Percentiles rank a stretch among this genome's conserved stretches.
Conservation (phyloP, 2,329 filamentous ascomycete genomes). For the Lachnellula occidentalis region DNA sequence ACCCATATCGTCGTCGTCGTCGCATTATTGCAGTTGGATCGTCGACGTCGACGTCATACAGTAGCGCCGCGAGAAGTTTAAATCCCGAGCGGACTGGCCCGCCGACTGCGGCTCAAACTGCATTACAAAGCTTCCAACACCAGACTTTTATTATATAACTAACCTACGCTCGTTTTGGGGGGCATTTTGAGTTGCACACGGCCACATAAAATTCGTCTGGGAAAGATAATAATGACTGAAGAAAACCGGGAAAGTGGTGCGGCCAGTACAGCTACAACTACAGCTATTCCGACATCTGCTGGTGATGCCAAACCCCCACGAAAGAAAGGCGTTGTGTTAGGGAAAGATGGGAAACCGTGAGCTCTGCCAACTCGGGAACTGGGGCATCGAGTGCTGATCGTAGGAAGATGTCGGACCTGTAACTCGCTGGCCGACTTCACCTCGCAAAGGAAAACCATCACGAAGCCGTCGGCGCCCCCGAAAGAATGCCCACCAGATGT, state of each 20-base stretch:
- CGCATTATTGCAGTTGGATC: slow-evolving; percentile 7
- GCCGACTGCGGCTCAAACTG: background rate
- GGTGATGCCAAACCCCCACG: slow-evolving; percentile 25
- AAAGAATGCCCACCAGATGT: slow-evolving; percentile 86
- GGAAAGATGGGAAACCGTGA: slow-evolving; percentile 80
- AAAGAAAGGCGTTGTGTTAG: slow-evolving; percentile 67
- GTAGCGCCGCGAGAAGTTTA: background rate
- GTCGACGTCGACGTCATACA: background rate
- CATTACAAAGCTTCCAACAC: slow-evolving; percentile 7
- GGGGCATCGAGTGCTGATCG: slow-evolving; percentile 3
- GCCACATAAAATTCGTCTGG: background rate
- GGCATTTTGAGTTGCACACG: no score
- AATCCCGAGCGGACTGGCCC: background rate
- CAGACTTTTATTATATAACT: background rate
- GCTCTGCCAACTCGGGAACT: slow-evolving; percentile 29
- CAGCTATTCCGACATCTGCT: no score
- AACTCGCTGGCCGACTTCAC: slow-evolving; percentile 56
- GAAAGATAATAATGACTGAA: slow-evolving; percentile 22
- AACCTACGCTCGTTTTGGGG: no score
- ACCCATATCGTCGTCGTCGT: slow-evolving; percentile 15
- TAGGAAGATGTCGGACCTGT: slow-evolving; percentile 64
- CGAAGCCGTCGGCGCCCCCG: slow-evolving; percentile 36
- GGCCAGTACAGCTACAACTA: background rate
- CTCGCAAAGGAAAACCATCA: slow-evolving; percentile 48
- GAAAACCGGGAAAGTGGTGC: slow-evolving; percentile 25